Evolutionary conservation across 208 protist genomes (phyloP).

Genomic region (Leishmania braziliensis): DNA sequence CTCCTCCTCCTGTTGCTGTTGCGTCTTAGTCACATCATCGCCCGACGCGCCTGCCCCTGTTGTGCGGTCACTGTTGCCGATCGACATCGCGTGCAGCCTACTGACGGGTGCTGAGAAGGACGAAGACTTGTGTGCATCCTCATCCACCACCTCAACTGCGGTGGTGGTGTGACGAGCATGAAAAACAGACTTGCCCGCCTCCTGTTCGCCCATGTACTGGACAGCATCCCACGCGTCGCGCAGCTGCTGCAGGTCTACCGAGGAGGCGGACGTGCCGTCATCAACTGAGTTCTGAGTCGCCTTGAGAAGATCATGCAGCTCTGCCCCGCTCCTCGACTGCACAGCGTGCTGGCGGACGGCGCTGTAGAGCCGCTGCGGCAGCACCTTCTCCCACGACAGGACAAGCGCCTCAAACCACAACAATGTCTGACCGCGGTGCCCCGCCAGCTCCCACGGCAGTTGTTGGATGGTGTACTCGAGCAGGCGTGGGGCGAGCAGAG

Average conservation of each 20-base stretch:
- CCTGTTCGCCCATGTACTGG: conserved; percentile 42
- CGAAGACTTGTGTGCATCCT: background rate
- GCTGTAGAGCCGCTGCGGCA: conserved; percentile 49
- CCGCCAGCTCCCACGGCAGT: conserved; percentile 50
- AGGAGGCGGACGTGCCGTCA: conserved; percentile 37
- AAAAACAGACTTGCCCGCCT: conserved; percentile 8
- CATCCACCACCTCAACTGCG: background rate
- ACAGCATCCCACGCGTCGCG: conserved; percentile 67
- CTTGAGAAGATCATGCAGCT: conserved; percentile 57
- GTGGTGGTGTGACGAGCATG: conserved; percentile 6
- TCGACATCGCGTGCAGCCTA: background rate
- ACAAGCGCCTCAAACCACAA: conserved; percentile 76
- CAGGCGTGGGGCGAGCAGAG: conserved; percentile 63
- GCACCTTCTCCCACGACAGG: conserved; percentile 60
- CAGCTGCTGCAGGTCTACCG: conserved; percentile 50
- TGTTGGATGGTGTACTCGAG: conserved; percentile 78
- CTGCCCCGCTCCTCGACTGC: conserved; percentile 61
- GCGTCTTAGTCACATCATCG: background rate
- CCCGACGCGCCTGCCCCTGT: background rate
- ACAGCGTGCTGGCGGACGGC: conserved; percentile 57
- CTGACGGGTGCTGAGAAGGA: background rate
- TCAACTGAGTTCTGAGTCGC: conserved; percentile 23
- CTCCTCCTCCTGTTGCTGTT: conserved; percentile 49
- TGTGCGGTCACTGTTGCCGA: background rate
- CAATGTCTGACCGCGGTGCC: conserved; percentile 19